Percentiles rank a stretch among this genome's conserved stretches.
phyloP scores from a whole-genome alignment of 2,329 filamentous ascomycete genomes.

The Emergomyces orientalis region DNA sequence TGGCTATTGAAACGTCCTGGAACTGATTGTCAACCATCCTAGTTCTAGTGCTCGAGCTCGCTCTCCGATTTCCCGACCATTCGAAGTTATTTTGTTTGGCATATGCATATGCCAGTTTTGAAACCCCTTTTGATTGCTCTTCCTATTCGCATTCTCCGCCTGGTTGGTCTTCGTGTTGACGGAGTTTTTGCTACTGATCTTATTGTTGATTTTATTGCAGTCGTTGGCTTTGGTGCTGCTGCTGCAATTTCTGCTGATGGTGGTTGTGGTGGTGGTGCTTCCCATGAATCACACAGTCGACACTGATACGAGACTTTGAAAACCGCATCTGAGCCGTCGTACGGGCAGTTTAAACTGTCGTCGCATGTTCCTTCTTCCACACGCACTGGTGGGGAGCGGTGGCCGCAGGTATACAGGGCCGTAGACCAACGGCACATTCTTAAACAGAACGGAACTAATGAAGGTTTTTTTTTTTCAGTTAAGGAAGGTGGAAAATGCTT shows the following conservation, averaged over 20 bases:
- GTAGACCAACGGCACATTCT: conserved; percentile 2
- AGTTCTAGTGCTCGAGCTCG: not conserved
- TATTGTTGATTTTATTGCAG: not conserved
- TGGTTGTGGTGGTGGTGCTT: not conserved
- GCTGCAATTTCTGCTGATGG: not conserved
- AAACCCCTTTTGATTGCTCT: not conserved
- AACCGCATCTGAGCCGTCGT: not conserved
- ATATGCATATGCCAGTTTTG: not conserved
- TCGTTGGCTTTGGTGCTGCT: not conserved
- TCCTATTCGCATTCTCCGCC: not conserved
- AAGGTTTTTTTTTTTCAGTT: not conserved
- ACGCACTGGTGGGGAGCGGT: conserved; percentile 1
- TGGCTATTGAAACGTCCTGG: not conserved
- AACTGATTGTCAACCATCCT: not conserved
- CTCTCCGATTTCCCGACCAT: not conserved
- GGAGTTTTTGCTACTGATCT: not conserved
- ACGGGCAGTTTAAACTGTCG: not conserved
- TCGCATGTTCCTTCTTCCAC: not conserved
- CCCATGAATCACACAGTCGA: not conserved
- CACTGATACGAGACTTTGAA: not conserved
- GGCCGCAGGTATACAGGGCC: not conserved
- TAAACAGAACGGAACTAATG: not conserved
- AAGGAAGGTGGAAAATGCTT: not conserved
- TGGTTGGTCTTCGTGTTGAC: not conserved
- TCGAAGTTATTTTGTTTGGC: not conserved